Conservation (phyloP, 1,139 yeast species). For the Yamadazyma conglobata region DNA sequence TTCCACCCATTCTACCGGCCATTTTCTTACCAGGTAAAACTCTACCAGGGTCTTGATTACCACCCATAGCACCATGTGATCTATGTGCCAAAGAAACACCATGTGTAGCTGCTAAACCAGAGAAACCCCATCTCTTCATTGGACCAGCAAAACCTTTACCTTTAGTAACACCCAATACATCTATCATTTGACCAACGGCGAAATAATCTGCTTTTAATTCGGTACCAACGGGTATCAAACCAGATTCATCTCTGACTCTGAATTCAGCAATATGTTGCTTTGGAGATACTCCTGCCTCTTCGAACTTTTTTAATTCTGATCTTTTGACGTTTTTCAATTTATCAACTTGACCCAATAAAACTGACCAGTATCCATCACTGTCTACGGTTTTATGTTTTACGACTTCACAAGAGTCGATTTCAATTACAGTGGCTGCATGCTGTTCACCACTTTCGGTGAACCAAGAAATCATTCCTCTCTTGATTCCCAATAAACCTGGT, state of each 20-base stretch:
- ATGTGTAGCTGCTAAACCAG: constrained; percentile 88
- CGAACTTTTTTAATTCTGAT: constrained; percentile 72
- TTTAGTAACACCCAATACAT: constrained; percentile 71
- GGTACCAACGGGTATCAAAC: constrained; percentile 75
- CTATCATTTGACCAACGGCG: constrained; percentile 78
- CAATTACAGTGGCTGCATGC: constrained; percentile 79
- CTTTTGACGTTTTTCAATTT: constrained; percentile 62
- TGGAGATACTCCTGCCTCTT: constrained; percentile 81
- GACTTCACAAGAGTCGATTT: constrained; percentile 87
- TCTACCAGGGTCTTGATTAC: constrained; percentile 93
- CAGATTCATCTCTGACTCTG: constrained; percentile 62
- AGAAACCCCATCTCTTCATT: constrained; percentile 93
- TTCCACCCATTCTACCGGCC: constrained; percentile 96
- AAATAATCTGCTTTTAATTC: constrained; percentile 82
- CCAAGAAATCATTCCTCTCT: constrained; percentile 89
- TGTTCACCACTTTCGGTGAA: constrained; percentile 67
- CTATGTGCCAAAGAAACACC: constrained; percentile 95
- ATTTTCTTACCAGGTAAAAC: constrained; percentile 94
- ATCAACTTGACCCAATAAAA: constrained; percentile 83
- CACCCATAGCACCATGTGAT: constrained; percentile 97
- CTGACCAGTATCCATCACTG: constrained; percentile 78
- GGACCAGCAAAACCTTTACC: constrained; percentile 99
- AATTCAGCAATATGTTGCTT: constrained; percentile 75
- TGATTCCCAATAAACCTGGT: constrained; percentile 80
- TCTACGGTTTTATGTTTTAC: constrained; percentile 63